Evolutionary conservation across 2,329 filamentous ascomycete genomes (phyloP).

Genomic region (Fusarium solani-melongenae): DNA sequence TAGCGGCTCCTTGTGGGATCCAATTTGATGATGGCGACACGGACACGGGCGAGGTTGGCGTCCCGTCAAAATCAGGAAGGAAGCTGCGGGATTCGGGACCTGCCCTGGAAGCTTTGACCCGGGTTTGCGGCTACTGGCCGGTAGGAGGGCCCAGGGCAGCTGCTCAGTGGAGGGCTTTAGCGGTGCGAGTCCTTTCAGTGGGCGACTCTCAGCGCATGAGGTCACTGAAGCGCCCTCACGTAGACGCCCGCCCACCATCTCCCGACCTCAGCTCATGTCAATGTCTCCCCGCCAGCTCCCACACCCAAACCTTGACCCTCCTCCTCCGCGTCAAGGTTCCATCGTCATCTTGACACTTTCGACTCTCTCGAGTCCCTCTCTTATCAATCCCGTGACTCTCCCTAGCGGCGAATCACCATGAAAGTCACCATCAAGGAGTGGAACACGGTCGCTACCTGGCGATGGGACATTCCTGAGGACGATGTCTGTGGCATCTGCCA

Average conservation of each 20-base stretch:
- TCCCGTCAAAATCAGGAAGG: slow-evolving; percentile 36
- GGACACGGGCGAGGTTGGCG: slow-evolving; percentile 40
- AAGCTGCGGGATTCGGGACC: slow-evolving; percentile 12
- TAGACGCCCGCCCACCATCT: slow-evolving; percentile 17
- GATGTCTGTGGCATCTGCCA: slow-evolving; percentile 99
- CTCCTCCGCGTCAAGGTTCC: slow-evolving; percentile 12
- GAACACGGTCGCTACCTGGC: slow-evolving; percentile 95
- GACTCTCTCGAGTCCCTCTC: background rate
- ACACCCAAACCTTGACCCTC: slow-evolving; percentile 16
- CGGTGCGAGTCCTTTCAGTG: slow-evolving; percentile 28
- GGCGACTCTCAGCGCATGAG: slow-evolving; percentile 35
- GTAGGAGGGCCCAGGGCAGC: background rate
- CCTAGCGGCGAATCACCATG: slow-evolving; percentile 64
- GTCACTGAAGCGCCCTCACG: slow-evolving; percentile 34
- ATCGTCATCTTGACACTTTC: slow-evolving; percentile 30
- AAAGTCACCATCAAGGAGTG: slow-evolving; percentile 95
- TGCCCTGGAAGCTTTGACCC: slow-evolving; percentile 41
- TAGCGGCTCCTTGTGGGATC: slow-evolving; percentile 35
- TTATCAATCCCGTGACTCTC: slow-evolving; percentile 20
- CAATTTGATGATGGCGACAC: slow-evolving; percentile 40
- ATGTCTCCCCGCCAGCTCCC: background rate
- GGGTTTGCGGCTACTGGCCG: background rate
- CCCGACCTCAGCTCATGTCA: slow-evolving; percentile 16
- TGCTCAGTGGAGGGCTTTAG: slow-evolving; percentile 13
- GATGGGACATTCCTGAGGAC: slow-evolving; percentile 97